Base-by-base conservation (phyloP, 805 yeast genomes). In the Saccharomycopsis fodiens region DNA sequence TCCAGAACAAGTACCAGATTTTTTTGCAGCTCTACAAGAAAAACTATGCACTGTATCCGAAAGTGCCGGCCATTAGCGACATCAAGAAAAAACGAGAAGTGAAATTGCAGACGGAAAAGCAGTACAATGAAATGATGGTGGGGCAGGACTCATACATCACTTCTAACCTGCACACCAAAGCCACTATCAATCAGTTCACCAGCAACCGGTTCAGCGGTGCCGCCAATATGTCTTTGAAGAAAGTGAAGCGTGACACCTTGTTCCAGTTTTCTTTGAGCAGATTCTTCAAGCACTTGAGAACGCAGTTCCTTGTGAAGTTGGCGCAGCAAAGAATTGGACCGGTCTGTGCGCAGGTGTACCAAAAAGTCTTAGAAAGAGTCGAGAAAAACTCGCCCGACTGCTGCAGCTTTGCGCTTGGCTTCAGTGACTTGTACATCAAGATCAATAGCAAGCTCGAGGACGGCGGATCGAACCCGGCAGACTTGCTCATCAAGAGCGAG, bases 241-340 rank as follows among this genome's bases (percentile, higher is more conserved):
- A 68, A 39, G 68, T 84, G 16, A 72, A 73, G 31, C 70, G 74
- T 2, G 55, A 65, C 20, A 52, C 80, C 3, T 72, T 80, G 2
- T 60, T 87, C 21, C 68, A 80, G 0, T 68, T 87, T 56, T 82
- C 79, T 56, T 67, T 84, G 42, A 73, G 76, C 27, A 68, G 93
- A 54, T 88, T 74, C 54, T 69, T 84, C 42, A 82, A 86, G 57
- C 64, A 73, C 29, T 69, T 80, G 55, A 73, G 97, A 53, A 72
- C 83, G 8, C 60, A 66, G 38, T 83, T 83, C 53, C 68, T 93
- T 13, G 75, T 68, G 1, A 74, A 75, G 29, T 70, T 83, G 41
- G 83, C 82, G 12, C 68, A 71, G 25, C 80, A 82, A 39, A 71
- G 86, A 44, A 62, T 88, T 27, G 97, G 97, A 2, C 63, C 70